Percentiles rank a stretch among this genome's conserved stretches.
phyloP scores from a whole-genome alignment of 768 basidiomycete genomes.

The Podaxis sp. region DNA sequence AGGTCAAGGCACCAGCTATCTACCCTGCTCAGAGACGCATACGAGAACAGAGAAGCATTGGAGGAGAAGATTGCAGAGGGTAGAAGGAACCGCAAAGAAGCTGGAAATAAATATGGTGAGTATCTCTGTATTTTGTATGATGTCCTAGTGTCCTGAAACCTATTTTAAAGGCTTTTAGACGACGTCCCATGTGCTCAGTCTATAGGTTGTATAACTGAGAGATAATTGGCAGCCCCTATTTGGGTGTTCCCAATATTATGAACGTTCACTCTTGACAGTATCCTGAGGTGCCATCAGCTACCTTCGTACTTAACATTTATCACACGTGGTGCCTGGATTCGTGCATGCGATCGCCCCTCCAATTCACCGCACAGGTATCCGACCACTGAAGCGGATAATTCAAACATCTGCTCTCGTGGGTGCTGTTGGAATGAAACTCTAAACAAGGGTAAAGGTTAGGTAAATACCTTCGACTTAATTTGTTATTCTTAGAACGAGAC shows the following conservation, averaged over 20 bases:
- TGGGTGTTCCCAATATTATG: neutral
- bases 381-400: neutral
- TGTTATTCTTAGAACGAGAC: neutral
- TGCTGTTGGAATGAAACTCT: neutral
- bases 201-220: neutral
- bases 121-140: constrained; percentile 3
- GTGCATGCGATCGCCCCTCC: neutral
- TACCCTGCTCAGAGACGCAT: constrained; percentile 78
- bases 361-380: neutral
- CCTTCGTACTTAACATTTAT: neutral
- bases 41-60: constrained; percentile 74
- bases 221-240: neutral
- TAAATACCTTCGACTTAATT: neutral
- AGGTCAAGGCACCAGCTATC: constrained; percentile 74
- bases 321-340: neutral
- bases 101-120: constrained; percentile 88
- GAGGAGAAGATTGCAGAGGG: constrained; percentile 85
- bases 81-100: constrained; percentile 79
- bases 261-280: too few species aligned
- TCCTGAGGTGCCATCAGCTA: neutral
- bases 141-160: neutral
- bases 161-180: constrained; percentile 25
- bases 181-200: constrained; percentile 21
- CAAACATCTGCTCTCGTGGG: neutral
- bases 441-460: neutral